Conservation (phyloP, 257 asterid species). For the Nicotiana sylvestris region DNA sequence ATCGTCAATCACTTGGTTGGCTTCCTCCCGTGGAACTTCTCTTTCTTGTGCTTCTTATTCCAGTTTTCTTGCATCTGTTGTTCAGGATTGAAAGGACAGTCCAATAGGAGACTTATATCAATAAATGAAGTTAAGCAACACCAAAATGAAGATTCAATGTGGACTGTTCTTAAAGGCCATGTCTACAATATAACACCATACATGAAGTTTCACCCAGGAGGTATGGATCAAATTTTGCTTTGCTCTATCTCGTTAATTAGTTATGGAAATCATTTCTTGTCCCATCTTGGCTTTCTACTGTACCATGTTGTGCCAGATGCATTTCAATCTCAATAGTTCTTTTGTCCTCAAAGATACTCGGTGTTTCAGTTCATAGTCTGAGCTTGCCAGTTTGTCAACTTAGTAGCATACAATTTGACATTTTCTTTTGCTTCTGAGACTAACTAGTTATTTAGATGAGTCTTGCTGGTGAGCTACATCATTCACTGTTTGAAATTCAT, state of each 20-base stretch:
- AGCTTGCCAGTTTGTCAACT: slow-evolving; percentile 3
- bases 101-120: slow-evolving; percentile 68
- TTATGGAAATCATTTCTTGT: not conserved
- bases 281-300: not conserved
- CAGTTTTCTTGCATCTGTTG: not conserved
- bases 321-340: not conserved
- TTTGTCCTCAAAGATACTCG: not conserved
- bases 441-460: too few species aligned
- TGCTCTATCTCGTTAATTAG: not conserved
- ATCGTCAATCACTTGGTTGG: not conserved
- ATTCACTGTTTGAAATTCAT: too few species aligned
- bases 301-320: not conserved
- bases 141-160: slow-evolving; percentile 74
- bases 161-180: slow-evolving; percentile 96
- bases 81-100: slow-evolving; percentile 79
- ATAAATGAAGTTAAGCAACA: slow-evolving; percentile 79
- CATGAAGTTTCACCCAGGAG: slow-evolving; percentile 99
- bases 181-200: slow-evolving; percentile 88
- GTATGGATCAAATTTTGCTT: slow-evolving; percentile 29
- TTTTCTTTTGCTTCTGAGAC: too few species aligned
- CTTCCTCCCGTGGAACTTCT: slow-evolving; percentile 10
- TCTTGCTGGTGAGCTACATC: too few species aligned
- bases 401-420: not conserved
- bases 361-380: not conserved
- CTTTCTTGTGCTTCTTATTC: slow-evolving; percentile 8